phyloP scores from a whole-genome alignment of 2,329 filamentous ascomycete species.

The Karstenula rhodostoma region DNA sequence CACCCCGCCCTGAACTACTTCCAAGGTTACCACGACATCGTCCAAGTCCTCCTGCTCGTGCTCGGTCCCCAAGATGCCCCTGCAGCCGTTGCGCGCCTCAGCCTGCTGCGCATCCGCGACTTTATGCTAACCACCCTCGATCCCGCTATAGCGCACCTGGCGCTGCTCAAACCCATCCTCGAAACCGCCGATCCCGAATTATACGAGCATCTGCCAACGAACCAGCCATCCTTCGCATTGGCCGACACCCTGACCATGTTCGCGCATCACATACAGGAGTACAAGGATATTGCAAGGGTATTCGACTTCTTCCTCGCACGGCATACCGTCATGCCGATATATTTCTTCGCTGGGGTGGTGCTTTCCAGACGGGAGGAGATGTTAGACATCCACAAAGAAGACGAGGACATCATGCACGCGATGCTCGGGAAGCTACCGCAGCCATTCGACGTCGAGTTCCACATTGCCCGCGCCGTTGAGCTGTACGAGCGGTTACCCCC shows the following conservation, averaged over 20 bases:
- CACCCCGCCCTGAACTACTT: slow-evolving; percentile 92
- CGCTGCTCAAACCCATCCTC: slow-evolving; percentile 84
- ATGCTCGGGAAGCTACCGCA: slow-evolving; percentile 86
- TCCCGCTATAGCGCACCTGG: slow-evolving; percentile 84
- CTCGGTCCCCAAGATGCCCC: slow-evolving; percentile 70
- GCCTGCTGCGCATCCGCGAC: slow-evolving; percentile 88
- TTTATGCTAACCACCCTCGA: slow-evolving; percentile 93
- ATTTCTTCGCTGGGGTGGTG: slow-evolving; percentile 82
- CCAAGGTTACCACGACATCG: slow-evolving; percentile 98
- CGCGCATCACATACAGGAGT: slow-evolving; percentile 92
- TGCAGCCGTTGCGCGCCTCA: slow-evolving; percentile 78
- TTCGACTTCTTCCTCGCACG: slow-evolving; percentile 91
- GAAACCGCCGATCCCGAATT: slow-evolving; percentile 74
- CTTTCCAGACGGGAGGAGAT: slow-evolving; percentile 82
- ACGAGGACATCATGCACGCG: slow-evolving; percentile 87
- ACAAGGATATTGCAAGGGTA: slow-evolving; percentile 84
- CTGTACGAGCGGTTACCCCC: slow-evolving; percentile 76
- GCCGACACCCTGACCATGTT: slow-evolving; percentile 96
- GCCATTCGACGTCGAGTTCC: slow-evolving; percentile 78
- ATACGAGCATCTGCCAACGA: slow-evolving; percentile 76
- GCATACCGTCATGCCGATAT: slow-evolving; percentile 88
- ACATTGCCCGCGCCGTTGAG: slow-evolving; percentile 71
- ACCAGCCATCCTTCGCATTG: slow-evolving; percentile 90
- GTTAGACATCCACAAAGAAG: slow-evolving; percentile 78
- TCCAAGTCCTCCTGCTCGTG: slow-evolving; percentile 91